phyloP scores from a whole-genome alignment of 495 filamentous ascomycete genomes.

The Xylaria nigripes region DNA sequence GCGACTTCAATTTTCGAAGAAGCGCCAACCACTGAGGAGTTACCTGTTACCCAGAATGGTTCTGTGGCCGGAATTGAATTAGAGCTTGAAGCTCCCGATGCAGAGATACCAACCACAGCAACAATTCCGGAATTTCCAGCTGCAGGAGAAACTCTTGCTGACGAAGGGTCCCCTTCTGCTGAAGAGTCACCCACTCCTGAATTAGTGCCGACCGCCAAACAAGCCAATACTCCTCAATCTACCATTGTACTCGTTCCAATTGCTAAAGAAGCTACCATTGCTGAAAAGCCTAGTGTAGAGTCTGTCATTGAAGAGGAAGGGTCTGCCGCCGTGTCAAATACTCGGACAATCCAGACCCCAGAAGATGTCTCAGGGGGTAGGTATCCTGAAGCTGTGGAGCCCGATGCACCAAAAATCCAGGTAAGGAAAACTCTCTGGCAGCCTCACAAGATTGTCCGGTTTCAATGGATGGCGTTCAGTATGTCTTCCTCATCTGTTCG shows the following conservation, averaged over 20 bases:
- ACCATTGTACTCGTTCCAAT: too few relatives aligned
- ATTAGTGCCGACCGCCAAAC: too few relatives aligned
- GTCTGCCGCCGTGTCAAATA: neutral
- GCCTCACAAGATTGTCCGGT: slow-evolving; percentile 10
- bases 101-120: neutral
- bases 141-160: neutral
- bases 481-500: slow-evolving; percentile 9
- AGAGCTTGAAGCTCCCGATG: neutral
- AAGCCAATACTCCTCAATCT: too few relatives aligned
- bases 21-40: neutral
- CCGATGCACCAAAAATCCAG: slow-evolving; percentile 14
- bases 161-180: too few relatives aligned
- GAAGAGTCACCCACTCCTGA: too few relatives aligned
- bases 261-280: slow-evolving; percentile 3
- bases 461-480: slow-evolving; percentile 12
- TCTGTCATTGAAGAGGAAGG: neutral
- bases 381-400: slow-evolving; percentile 9
- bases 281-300: slow-evolving; percentile 1
- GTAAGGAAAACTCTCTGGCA: slow-evolving; percentile 14
- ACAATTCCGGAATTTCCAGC: neutral
- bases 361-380: slow-evolving; percentile 12
- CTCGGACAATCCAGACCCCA: slow-evolving; percentile 1
- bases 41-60: neutral
- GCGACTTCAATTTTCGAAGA: neutral
- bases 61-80: neutral